These are phyloP conservation scores for Oryza meridionalis DNA, from an alignment of 176 grass and related monocot species.

Conservation along the genomic window DNA sequence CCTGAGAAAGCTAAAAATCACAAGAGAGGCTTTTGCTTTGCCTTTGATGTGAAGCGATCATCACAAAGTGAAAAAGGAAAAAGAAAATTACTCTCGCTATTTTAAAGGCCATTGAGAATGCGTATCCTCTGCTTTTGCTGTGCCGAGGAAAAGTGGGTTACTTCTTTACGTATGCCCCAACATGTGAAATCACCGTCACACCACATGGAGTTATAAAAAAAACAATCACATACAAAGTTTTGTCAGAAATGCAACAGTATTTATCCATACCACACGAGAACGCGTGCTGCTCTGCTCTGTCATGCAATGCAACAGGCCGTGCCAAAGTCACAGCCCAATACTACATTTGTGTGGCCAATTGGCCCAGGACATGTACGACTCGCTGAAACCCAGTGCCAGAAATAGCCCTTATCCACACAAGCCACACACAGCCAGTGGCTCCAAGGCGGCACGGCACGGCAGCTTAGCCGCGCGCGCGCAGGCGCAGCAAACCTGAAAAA, in stretches of 20 bases:
- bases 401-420: slow-evolving; percentile 55
- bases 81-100: not conserved
- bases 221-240: not conserved
- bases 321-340: not conserved
- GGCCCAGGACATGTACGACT: not conserved
- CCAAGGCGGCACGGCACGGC: not conserved
- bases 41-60: slow-evolving; percentile 15
- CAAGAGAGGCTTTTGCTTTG: slow-evolving; percentile 4
- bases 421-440: slow-evolving; percentile 39
- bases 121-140: not conserved
- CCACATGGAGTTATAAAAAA: not conserved
- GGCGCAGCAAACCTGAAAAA: not conserved
- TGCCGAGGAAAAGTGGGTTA: not conserved
- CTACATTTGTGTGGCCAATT: not conserved
- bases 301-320: too few species aligned
- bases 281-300: not conserved
- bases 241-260: not conserved
- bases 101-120: not conserved
- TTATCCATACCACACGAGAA: not conserved
- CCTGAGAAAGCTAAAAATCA: not conserved
- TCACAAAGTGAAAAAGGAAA: not conserved
- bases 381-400: not conserved
- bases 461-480: not conserved
- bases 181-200: slow-evolving; percentile 10
- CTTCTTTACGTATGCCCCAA: not conserved